Percentiles rank a stretch among this genome's conserved stretches.
phyloP scores from a whole-genome alignment of 1,139 yeast genomes.

The Magnusiomyces paraingens region DNA sequence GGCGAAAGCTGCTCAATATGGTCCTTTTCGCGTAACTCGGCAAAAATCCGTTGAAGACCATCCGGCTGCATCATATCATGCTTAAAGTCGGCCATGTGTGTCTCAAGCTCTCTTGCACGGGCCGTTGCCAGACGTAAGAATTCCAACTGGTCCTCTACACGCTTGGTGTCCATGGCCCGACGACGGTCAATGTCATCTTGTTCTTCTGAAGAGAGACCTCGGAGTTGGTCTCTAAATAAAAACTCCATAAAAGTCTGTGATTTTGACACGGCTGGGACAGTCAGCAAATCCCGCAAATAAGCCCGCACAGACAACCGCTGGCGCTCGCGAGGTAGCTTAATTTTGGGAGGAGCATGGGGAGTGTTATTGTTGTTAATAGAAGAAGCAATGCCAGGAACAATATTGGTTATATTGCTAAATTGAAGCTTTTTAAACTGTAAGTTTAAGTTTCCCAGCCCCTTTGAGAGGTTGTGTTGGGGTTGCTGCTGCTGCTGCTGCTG shows the following conservation, averaged over 20 bases:
- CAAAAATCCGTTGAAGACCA: constrained; percentile 50
- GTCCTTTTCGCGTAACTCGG: constrained; percentile 53
- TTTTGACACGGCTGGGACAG: constrained; percentile 50
- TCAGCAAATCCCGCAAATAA: constrained; percentile 49
- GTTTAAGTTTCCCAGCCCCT: no score
- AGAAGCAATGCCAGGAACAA: no score
- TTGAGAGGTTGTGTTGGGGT: no score
- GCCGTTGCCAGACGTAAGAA: constrained; percentile 63
- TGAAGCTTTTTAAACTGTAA: no score
- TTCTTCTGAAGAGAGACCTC: constrained; percentile 38
- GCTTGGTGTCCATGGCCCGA: constrained; percentile 50
- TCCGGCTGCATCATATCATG: constrained; percentile 41
- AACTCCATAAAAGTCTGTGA: constrained; percentile 50
- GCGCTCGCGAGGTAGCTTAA: constrained; percentile 51
- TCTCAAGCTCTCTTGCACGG: constrained; percentile 43
- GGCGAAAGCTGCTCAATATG: constrained; percentile 60
- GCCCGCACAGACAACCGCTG: constrained; percentile 71
- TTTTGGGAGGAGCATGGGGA: neutral
- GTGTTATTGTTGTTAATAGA: neutral
- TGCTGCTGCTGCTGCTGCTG: no score
- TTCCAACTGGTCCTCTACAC: constrained; percentile 59
- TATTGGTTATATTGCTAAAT: no score
- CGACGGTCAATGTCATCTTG: constrained; percentile 51
- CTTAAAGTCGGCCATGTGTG: constrained; percentile 51
- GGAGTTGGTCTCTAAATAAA: constrained; percentile 38